These are phyloP conservation scores for Aspergillus tubingensis DNA, from an alignment of 2,329 filamentous ascomycete genomes.

Conservation along the genomic window DNA sequence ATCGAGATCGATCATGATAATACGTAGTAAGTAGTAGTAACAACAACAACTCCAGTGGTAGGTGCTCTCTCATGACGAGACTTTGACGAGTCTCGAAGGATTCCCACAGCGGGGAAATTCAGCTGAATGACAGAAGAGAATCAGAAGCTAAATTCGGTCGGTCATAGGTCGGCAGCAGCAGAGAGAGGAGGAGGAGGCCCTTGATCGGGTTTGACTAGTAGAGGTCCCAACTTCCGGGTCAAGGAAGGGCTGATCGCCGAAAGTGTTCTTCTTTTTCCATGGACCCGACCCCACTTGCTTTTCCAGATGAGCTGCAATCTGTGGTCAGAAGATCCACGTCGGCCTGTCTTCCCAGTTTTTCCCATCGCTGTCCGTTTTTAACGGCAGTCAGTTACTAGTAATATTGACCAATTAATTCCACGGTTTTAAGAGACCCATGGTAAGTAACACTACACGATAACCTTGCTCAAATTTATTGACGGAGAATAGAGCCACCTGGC, in stretches of 20 bases:
- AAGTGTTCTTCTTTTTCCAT: conserved; percentile 16
- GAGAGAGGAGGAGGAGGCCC: neutral
- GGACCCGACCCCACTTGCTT: conserved; percentile 15
- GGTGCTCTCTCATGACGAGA: neutral
- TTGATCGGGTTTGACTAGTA: conserved; percentile 13
- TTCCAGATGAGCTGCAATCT: conserved; percentile 13
- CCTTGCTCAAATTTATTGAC: neutral
- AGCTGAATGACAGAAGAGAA: neutral
- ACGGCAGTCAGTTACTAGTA: neutral
- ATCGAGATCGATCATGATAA: conserved; percentile 11
- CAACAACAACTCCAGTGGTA: neutral
- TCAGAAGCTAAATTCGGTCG: neutral
- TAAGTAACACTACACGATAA: neutral
- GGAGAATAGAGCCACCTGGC: neutral
- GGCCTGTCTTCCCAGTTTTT: conserved; percentile 5
- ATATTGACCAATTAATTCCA: neutral
- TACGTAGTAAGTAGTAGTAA: too few relatives aligned
- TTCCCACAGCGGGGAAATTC: neutral
- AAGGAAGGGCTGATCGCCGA: conserved; percentile 25
- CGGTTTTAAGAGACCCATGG: neutral
- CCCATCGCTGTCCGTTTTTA: neutral
- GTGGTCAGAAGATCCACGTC: conserved; percentile 6
- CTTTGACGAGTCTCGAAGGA: neutral
- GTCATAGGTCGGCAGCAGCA: neutral
- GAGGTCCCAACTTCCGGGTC: conserved; percentile 19